Percentiles rank a stretch among this genome's conserved stretches.
These are phyloP conservation scores for Vitis labrusca DNA, from an alignment of 164 flowering plant genomes.

Conservation along the genomic window DNA sequence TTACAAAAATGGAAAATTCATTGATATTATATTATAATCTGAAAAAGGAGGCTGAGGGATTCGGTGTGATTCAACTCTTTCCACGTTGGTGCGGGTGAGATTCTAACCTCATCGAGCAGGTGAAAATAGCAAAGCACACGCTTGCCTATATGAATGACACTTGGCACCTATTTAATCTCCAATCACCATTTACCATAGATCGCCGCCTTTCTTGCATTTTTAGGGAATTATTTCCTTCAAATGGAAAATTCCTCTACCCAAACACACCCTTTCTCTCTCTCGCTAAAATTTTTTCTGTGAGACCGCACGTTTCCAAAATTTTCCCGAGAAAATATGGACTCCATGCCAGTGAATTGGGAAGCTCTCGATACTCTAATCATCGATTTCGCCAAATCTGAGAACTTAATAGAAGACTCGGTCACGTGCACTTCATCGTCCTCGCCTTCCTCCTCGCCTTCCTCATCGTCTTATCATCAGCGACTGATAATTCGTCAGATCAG, in stretches of 20 bases:
- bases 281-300: background rate
- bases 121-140: background rate
- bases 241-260: background rate
- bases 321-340: slow-evolving; percentile 51
- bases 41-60: too few species aligned
- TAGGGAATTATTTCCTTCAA: background rate
- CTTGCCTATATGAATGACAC: slow-evolving; percentile 11
- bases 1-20: too few species aligned
- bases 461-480: slow-evolving; percentile 78
- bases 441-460: slow-evolving; percentile 35
- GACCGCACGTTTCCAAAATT: background rate
- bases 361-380: slow-evolving; percentile 76
- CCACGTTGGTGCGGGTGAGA: background rate
- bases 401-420: slow-evolving; percentile 49
- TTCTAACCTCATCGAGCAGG: background rate
- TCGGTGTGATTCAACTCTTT: background rate
- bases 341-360: slow-evolving; percentile 89
- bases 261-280: background rate
- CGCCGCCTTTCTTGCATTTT: slow-evolving; percentile 21
- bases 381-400: slow-evolving; percentile 89
- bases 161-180: slow-evolving; percentile 14
- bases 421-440: slow-evolving; percentile 14
- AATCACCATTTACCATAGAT: slow-evolving; percentile 7
- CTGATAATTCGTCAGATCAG: slow-evolving; percentile 73
- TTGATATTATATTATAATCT: too few species aligned